Evolutionary conservation across 2,329 filamentous ascomycete genomes (phyloP), one percentile per base, ranked within the genome.

Genomic region (Aureobasidium pullulans): DNA sequence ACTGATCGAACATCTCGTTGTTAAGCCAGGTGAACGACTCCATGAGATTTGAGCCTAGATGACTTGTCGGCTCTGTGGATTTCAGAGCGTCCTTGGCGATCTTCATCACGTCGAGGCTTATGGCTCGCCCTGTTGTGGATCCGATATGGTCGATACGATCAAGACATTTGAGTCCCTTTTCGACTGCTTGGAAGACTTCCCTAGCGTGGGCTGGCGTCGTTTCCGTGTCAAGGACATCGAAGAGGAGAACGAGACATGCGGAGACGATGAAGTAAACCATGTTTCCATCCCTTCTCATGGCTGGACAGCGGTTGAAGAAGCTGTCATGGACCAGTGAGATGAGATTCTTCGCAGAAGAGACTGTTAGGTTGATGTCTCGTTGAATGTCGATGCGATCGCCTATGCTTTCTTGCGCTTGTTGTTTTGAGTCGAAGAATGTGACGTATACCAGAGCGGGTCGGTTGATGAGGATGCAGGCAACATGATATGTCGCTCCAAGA

Each of bases 51-150:
- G 49, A 48, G 4, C 42, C 42, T 19, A 60, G 49, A 28, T 44
- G 40, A 37, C 10, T 48, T 5, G 28, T 37, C 4, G 49, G 16
- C 19, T 60, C 49, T 8, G 48, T 60, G 5, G 48, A 47, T 6
- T 32, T 36, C 19, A 60, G 34, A 15, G 58, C 58, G n/a, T 60
- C 58, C 15, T 60, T 60, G n/a, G 58, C 58, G 6, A 60, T 56
- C 34, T 54, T 60, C 58, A 60, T 60, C n/a, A 60, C 58, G n/a
- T 60, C 58, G 7, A 60, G 40, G 49, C 58, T 60, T 6, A 60
- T 60, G 5, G 48, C 49, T n/a, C 58, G 23, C 5, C 58, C 58
- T 11, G 58, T 60, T 1, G 58, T 60, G 7, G 58, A 54, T 9
- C 58, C 58, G 9, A 60, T 60, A 23, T 60, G 58, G n/a, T 60